These are phyloP conservation scores for Cyberlindnera japonica DNA, from an alignment of 805 yeast genomes.

Conservation along the genomic window DNA sequence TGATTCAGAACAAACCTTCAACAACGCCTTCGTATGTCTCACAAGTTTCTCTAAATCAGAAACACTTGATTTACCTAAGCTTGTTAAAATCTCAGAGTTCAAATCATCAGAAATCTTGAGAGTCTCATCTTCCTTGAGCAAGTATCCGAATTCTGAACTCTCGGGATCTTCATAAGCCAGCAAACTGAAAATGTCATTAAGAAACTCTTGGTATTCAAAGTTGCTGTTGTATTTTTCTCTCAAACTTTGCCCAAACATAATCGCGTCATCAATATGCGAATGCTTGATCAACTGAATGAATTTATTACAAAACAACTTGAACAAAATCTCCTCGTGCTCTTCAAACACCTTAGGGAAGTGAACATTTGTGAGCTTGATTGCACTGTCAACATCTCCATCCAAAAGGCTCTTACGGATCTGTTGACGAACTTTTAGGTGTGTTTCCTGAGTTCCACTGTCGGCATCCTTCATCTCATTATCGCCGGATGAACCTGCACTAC, in stretches of 20 bases:
- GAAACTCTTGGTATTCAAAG: constrained; percentile 32
- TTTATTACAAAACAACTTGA: constrained; percentile 41
- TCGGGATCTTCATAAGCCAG: constrained; percentile 51
- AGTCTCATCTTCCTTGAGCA: constrained; percentile 35
- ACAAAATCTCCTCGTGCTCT: constrained; percentile 31
- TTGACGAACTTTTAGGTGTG: constrained; percentile 40
- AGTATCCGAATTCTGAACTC: constrained; percentile 35
- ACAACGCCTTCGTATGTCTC: constrained; percentile 37
- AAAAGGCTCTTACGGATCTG: constrained; percentile 40
- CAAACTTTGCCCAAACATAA: constrained; percentile 38
- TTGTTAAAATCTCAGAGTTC: constrained; percentile 40
- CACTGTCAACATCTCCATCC: constrained; percentile 37
- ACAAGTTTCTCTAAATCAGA: constrained; percentile 43
- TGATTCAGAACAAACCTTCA: constrained; percentile 31
- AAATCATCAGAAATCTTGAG: constrained; percentile 39
- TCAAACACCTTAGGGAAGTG: constrained; percentile 38
- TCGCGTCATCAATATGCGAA: constrained; percentile 30
- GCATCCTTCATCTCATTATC: constrained; percentile 13
- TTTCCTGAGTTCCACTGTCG: constrained; percentile 26
- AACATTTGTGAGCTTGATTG: constrained; percentile 16
- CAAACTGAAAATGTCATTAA: constrained; percentile 47
- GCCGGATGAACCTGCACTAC: constrained; percentile 4
- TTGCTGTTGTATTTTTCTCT: constrained; percentile 31
- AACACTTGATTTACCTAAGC: constrained; percentile 39
- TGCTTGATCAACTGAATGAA: constrained; percentile 38